Evolutionary conservation across 2,329 filamentous ascomycete genomes (phyloP).

Genomic region (Trichoderma atrobrunneum): DNA sequence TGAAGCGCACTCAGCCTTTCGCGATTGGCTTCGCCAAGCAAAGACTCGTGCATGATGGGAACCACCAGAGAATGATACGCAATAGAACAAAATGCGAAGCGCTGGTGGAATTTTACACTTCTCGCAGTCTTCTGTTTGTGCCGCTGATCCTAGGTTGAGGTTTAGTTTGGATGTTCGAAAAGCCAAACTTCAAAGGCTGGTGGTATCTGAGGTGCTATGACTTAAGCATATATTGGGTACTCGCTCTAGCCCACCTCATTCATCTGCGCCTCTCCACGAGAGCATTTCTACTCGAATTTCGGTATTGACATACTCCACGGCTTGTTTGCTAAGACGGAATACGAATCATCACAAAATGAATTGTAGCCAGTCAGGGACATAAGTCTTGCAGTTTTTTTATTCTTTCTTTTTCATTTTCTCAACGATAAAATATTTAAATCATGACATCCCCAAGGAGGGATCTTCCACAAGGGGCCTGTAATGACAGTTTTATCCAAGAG

Average conservation of each 20-base stretch:
- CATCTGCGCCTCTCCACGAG: not conserved
- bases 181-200: not conserved
- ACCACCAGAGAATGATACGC: not conserved
- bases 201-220: not conserved
- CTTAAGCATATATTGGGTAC: not conserved
- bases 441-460: not conserved
- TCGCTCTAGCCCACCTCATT: not conserved
- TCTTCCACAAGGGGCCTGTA: not conserved
- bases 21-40: conserved; percentile 1
- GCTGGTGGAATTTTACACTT: not conserved
- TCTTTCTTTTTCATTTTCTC: not conserved
- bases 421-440: not conserved
- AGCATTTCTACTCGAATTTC: not conserved
- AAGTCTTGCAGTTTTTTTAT: not conserved
- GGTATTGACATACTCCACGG: not conserved
- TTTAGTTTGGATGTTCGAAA: not conserved
- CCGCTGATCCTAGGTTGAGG: not conserved
- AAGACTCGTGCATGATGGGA: conserved; percentile 1
- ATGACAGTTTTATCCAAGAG: not conserved
- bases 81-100: not conserved
- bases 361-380: not conserved
- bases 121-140: not conserved
- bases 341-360: not conserved
- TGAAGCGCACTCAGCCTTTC: not conserved
- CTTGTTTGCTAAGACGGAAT: not conserved